Percentiles rank a stretch among this genome's conserved stretches.
Conservation (phyloP, 129 eudicot genomes). For the Chrysanthemum makinoi region DNA sequence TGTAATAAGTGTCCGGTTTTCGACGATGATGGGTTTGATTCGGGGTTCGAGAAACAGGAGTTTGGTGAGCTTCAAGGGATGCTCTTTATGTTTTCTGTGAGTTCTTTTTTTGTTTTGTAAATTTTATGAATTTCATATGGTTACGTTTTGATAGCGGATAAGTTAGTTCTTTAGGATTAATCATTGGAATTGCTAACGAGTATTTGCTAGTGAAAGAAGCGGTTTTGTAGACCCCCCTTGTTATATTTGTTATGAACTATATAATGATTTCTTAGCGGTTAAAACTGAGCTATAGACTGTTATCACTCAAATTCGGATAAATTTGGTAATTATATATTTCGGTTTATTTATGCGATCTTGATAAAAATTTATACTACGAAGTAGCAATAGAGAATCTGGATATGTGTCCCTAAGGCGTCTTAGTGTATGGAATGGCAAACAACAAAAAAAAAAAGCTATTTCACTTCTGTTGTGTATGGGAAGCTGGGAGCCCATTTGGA, state of each 20-base stretch:
- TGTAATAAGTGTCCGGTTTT: constrained; percentile 40
- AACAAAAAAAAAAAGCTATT: no score
- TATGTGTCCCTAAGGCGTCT: neutral
- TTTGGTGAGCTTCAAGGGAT: constrained; percentile 49
- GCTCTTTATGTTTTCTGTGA: constrained; percentile 93
- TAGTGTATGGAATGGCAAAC: no score
- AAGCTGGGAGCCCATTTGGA: no score
- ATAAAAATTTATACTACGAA: neutral
- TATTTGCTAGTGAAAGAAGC: no score
- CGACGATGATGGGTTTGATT: constrained; percentile 36
- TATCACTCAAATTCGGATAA: constrained; percentile 11
- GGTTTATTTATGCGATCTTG: constrained; percentile 1
- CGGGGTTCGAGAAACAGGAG: constrained; percentile 54
- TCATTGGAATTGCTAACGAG: no score
- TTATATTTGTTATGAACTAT: neutral
- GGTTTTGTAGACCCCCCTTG: no score
- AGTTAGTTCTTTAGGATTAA: no score
- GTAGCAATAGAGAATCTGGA: neutral
- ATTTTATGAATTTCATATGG: neutral
- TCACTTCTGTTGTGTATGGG: no score
- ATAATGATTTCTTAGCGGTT: neutral
- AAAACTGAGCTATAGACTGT: constrained; percentile 1
- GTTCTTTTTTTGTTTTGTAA: constrained; percentile 18
- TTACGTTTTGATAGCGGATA: no score
- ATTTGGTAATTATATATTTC: neutral